Conservation (phyloP, 2,329 filamentous ascomycete genomes). For the Lasiodiplodia gonubiensis region DNA sequence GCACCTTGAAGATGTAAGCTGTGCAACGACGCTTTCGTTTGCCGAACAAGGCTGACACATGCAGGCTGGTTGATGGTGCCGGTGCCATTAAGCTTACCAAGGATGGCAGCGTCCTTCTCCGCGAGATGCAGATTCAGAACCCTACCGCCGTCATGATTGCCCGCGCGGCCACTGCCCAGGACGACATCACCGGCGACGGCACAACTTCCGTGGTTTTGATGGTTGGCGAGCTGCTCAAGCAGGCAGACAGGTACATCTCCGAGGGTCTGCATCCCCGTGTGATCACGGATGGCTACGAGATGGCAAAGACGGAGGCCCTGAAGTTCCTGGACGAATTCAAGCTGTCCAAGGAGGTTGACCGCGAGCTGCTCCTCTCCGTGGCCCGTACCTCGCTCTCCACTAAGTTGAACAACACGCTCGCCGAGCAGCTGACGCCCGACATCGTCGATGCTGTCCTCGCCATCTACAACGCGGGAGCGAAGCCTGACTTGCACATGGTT, state of each 20-base stretch:
- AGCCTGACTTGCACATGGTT: conserved; percentile 98
- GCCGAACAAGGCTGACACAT: conserved; percentile 37
- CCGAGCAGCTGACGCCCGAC: conserved; percentile 87
- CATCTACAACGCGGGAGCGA: conserved; percentile 86
- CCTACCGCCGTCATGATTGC: conserved; percentile 88
- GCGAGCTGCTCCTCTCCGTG: conserved; percentile 90
- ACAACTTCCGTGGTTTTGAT: conserved; percentile 95
- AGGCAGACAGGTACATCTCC: conserved; percentile 93
- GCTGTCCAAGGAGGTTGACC: conserved; percentile 83
- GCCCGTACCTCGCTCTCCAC: conserved; percentile 93
- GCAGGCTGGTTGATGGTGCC: conserved; percentile 66
- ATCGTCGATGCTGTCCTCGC: conserved; percentile 96
- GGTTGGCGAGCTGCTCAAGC: conserved; percentile 96
- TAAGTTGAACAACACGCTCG: conserved; percentile 88
- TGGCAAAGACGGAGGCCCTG: conserved; percentile 89
- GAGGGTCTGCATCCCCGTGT: conserved; percentile 97
- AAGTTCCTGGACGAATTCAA: conserved; percentile 98
- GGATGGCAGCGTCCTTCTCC: conserved; percentile 86
- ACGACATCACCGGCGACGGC: conserved; percentile 97
- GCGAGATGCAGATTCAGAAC: conserved; percentile 93
- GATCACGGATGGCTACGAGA: conserved; percentile 96
- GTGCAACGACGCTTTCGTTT: conserved; percentile 39
- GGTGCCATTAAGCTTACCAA: conserved; percentile 96
- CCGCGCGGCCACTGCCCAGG: conserved; percentile 90
- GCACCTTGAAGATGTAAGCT: conserved; percentile 95